Percentiles rank a stretch among this genome's conserved stretches.
Evolutionary conservation across 176 grass and related monocot species (phyloP).

Genomic region (Triticum monococcum): DNA sequence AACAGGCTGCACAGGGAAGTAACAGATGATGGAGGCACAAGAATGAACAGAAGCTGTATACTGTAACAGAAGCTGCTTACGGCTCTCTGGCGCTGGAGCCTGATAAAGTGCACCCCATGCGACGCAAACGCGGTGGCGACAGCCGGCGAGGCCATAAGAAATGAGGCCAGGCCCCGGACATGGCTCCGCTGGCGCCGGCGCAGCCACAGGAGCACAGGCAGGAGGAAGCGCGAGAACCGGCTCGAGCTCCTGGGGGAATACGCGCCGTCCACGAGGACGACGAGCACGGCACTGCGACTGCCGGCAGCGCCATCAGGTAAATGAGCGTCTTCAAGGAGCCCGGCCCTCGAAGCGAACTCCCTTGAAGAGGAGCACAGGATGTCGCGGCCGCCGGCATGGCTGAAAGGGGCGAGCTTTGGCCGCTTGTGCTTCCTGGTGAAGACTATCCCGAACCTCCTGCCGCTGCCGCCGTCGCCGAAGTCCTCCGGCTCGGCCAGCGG

Average conservation of each 20-base stretch:
- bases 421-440: constrained; percentile 50
- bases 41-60: not conserved
- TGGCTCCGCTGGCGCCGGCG: constrained; percentile 16
- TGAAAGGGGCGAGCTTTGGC: constrained; percentile 31
- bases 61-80: constrained; percentile 42
- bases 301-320: constrained; percentile 3
- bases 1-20: not conserved
- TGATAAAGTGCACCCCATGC: constrained; percentile 66
- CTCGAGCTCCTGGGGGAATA: constrained; percentile 35
- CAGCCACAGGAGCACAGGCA: constrained; percentile 50
- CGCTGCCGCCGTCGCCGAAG: not conserved
- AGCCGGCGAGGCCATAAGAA: constrained; percentile 34
- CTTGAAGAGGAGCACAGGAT: constrained; percentile 40
- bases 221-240: constrained; percentile 46
- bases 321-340: constrained; percentile 23
- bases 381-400: not conserved
- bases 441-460: constrained; percentile 60
- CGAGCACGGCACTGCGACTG: constrained; percentile 7
- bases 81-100: constrained; percentile 26
- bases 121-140: constrained; percentile 33
- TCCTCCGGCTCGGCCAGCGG: not conserved
- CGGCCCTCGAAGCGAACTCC: constrained; percentile 40
- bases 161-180: constrained; percentile 49
- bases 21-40: not conserved
- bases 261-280: constrained; percentile 52